Base-by-base conservation (phyloP, 257 asterid species). In the Parsonsia alboflavescens region DNA sequence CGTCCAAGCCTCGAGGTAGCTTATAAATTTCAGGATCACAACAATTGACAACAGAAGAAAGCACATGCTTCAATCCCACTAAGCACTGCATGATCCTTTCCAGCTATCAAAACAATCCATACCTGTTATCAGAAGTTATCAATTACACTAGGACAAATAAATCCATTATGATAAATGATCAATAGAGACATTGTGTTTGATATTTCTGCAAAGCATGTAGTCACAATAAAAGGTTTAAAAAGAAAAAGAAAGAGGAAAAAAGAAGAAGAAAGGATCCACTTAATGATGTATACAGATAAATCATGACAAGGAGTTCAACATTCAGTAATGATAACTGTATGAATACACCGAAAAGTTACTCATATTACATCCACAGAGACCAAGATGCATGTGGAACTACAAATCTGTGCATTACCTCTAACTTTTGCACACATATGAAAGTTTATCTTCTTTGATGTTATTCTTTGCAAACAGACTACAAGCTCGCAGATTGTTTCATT, bases 61-160 rank as follows among this genome's bases (percentile, higher is more conserved):
- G 83, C 64, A 84, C 69, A 83, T 80, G 86, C 75, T 85, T 85
- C 81, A 86, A 83, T 70, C 89, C 86, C 67, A 82, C 85, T 76
- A 90, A 74, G 82, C 89, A 90, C 88, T 77, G 89, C 81, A 88
- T 88, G 80, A 77, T 88, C 85, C 80, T 81, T 76, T 85, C 86
- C 87, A 76, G 64, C 66, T 71, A 81, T 79, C 84, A 82, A 53
- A 75, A 79, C 83, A 79, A 68, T 77, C 82, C 85, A 88, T 84
- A 75, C 86, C 93, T 89, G 79, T 74, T 6, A 30, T 58, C 59
- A 70, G 41, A 41, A 62, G 24, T 52, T 24, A 54, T 26, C 45
- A 74, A 41, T 49, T 28, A 30, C 74, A 49, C n/a, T 52, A 61
- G 48, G 42, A 46, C 30, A 46, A 4, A 22, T 26, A 52, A 33